Base-by-base conservation (phyloP, 2,329 filamentous ascomycete genomes). In the Pseudocercospora fuligena region DNA sequence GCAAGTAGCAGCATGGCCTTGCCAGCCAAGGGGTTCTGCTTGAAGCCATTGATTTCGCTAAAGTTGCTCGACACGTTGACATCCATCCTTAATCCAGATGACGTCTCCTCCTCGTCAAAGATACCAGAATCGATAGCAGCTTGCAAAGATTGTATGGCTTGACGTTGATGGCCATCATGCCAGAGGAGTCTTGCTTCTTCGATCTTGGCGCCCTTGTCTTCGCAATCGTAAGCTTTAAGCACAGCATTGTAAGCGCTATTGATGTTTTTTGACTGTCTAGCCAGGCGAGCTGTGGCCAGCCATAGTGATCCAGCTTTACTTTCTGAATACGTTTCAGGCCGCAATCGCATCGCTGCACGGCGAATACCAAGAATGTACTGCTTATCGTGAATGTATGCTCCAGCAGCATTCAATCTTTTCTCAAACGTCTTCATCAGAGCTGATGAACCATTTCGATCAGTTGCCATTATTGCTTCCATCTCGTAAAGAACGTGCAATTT, bases 231-330 rank as follows among this genome's bases (percentile, higher is more conserved):
- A 11, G 96, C 95, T 79, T 95, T 93, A 1, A 98, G 85, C 25
- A 98, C 93, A 14, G 94, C 93, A 76, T 96, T 95, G 81, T 97
- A 97, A 0, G 95, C 96, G 72, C 94, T 93, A 63, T 93, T 90
- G 62, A 90, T 90, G 16, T 91, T 91, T 68, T 92, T 91, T 7
- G 91, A 88, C 80, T 98, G 97, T 65, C 95, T 88, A 19, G 94
- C 93, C 31, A 99, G 85, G 69, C 91, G 88, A 49, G 94, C 93
- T 72, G 90, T 97, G 1, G 89, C 88, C 2, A 98, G 82, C 94
- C 94, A 99, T 9, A 92, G 84, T 0, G 90, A 87, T 2, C 94
- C 94, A 70, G 96, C 89, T 70, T 97, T 92, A 1, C 88, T 82
- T 69, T 91, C 86, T 2, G 84, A 86, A 73, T 92, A 95, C 11